phyloP scores from a whole-genome alignment of 805 yeast species.

The Kregervanrija delftensis region DNA sequence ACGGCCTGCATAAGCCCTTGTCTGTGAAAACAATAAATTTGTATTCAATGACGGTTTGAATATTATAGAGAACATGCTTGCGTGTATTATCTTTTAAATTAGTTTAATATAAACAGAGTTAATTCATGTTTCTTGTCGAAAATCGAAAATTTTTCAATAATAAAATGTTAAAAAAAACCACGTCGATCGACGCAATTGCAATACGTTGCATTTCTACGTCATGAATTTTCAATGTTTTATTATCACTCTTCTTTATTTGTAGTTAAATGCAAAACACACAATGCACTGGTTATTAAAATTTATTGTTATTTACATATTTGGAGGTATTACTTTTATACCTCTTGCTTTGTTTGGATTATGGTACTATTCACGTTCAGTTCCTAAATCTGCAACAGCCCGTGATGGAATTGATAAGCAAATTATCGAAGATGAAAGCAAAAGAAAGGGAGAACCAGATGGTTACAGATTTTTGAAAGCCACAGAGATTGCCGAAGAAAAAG shows the following conservation, averaged over 20 bases:
- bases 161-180: no score
- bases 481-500: slow-evolving; percentile 51
- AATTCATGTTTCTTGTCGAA: no score
- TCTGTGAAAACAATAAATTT: not conserved
- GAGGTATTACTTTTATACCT: slow-evolving; percentile 81
- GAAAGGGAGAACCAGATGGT: slow-evolving; percentile 21
- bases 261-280: not conserved
- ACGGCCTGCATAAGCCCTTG: slow-evolving; percentile 26
- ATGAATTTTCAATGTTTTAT: no score
- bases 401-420: slow-evolving; percentile 12
- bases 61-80: no score
- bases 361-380: slow-evolving; percentile 31
- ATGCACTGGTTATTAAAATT: slow-evolving; percentile 25
- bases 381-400: slow-evolving; percentile 16
- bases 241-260: no score
- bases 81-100: no score
- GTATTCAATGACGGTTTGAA: no score
- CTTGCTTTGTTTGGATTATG: slow-evolving; percentile 36
- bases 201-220: no score
- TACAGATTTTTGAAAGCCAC: slow-evolving; percentile 45
- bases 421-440: slow-evolving; percentile 18
- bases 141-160: no score
- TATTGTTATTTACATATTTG: slow-evolving; percentile 51
- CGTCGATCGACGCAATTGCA: no score
- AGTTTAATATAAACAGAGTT: no score